Evolutionary conservation across 208 protist genomes (phyloP).

Genomic region (Naegleria fowleri): DNA sequence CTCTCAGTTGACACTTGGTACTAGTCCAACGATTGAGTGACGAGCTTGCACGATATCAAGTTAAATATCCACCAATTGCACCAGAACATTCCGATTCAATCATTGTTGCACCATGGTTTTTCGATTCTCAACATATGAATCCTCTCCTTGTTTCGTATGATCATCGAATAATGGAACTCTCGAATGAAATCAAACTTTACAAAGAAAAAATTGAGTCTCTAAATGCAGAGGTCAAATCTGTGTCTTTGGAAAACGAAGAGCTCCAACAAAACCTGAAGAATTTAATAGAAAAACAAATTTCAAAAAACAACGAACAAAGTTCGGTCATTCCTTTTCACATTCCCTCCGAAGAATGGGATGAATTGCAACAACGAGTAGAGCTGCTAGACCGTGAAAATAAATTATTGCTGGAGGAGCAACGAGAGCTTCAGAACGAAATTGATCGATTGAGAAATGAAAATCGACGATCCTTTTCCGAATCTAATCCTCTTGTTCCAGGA

Average conservation of each 20-base stretch:
- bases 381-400: not conserved
- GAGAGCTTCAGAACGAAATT: not conserved
- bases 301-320: not conserved
- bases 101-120: not conserved
- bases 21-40: not conserved
- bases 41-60: not conserved
- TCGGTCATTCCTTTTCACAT: not conserved
- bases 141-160: slow-evolving; percentile 1
- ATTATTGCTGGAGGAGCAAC: not conserved
- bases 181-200: slow-evolving; percentile 1
- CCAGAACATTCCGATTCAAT: not conserved
- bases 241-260: not conserved
- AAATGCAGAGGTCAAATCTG: not conserved
- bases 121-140: slow-evolving; percentile 3
- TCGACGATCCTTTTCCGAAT: not conserved
- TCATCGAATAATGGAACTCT: not conserved
- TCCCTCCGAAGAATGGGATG: slow-evolving; percentile 5
- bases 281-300: not conserved
- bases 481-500: not conserved
- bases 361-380: not conserved
- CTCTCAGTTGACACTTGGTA: no score
- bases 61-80: slow-evolving; percentile 1
- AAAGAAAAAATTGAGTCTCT: not conserved
- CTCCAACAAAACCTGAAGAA: not conserved
- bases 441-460: slow-evolving; percentile 13